Conservation (phyloP, 169 alveolate genomes). For the Cryptosporidium bovis region DNA sequence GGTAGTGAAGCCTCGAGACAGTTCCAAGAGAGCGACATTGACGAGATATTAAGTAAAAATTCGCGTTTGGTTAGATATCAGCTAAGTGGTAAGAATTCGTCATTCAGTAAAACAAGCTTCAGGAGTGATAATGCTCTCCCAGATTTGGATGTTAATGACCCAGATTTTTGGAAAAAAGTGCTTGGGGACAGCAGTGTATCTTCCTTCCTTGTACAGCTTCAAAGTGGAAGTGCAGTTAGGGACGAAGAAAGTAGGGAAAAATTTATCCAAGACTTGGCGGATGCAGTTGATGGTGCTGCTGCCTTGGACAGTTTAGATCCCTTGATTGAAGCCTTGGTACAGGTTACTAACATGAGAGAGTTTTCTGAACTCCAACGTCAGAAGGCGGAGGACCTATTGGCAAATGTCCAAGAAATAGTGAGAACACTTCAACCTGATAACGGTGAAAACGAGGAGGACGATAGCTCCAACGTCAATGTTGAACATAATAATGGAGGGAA, state of each 20-base stretch:
- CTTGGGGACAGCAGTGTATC: conserved; percentile 76
- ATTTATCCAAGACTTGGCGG: conserved; percentile 59
- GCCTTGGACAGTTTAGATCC: conserved; percentile 73
- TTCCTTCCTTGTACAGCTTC: conserved; percentile 61
- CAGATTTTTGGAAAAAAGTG: conserved; percentile 87
- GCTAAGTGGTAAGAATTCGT: conserved; percentile 83
- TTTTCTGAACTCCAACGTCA: conserved; percentile 67
- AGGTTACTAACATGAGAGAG: conserved; percentile 72
- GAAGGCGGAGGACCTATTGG: conserved; percentile 63
- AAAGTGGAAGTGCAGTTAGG: conserved; percentile 71
- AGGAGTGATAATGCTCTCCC: conserved; percentile 83
- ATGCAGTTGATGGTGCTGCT: conserved; percentile 72
- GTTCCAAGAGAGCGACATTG: conserved; percentile 85
- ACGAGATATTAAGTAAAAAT: conserved; percentile 83
- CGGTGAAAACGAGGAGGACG: conserved; percentile 39
- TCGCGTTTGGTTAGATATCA: conserved; percentile 83
- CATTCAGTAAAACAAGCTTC: conserved; percentile 82
- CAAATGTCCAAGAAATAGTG: conserved; percentile 72
- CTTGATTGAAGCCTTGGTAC: conserved; percentile 65
- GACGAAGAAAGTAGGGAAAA: conserved; percentile 73
- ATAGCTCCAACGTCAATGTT: conserved; percentile 3
- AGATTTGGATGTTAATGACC: conserved; percentile 84
- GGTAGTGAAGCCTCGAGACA: conserved; percentile 83
- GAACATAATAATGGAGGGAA: conserved; percentile 10
- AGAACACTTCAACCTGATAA: conserved; percentile 63